Evolutionary conservation across 169 alveolate genomes (phyloP), one percentile per base, ranked within the genome.

Genomic region (Plasmodium falciparum): DNA sequence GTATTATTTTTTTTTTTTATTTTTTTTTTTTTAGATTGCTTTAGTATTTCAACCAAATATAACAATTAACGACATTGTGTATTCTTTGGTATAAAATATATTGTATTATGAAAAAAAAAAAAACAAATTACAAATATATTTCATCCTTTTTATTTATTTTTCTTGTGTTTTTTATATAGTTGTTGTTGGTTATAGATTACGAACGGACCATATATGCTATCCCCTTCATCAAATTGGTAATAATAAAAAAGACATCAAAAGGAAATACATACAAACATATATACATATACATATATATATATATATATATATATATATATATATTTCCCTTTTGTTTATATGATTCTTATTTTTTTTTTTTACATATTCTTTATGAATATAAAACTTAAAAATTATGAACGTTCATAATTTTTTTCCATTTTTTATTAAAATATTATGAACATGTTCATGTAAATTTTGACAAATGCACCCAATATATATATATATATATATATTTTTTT

Each of bases 201-300:
- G 63, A 80, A 15, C 49, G 61, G 59, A 80, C 83, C 13, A 8
- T 80, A 22, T 66, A 56, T 67, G 49, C 90, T 65, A 80, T 69
- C 39, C 90, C 90, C 65, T 66, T 80, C 24, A 63, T 66, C n/a
- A 80, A 80, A 67, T 73, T 80, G 54, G 90, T 80, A 80, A 80
- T 15, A n/a, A 24, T 0, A 3, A 3, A 15, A 43, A 66, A 66
- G 33, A 20, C 33, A n/a, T 66, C 12, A 24, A 24, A 24, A 24
- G 29, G 29, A 24, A 24, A 24, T 24, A 24, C 29, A 24, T 24
- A 24, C 29, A 24, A 0, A 24, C 33, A n/a, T 65, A 29, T 0
- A 9, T 13, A 11, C 13, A 39, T 6, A 15, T 0, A 39, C 47
- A 6, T 1, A 15, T 70, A 17, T 66, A n/a, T 65, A 29, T 22